A percentile compares a stretch with the other conserved stretches of the same genome.
Evolutionary conservation across 208 protist genomes (phyloP).

Genomic region (Phytomonas sp.): DNA sequence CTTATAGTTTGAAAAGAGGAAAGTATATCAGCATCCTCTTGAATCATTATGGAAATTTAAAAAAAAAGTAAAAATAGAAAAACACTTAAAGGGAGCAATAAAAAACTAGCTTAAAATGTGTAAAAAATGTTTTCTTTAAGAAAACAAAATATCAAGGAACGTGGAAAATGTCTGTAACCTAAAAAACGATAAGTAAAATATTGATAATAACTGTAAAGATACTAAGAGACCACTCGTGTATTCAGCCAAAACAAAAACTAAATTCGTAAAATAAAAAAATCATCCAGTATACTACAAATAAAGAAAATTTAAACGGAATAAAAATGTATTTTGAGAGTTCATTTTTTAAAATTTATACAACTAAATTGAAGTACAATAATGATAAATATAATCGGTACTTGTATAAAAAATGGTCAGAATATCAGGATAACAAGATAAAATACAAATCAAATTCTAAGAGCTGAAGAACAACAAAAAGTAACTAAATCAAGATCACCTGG

Average conservation of each 20-base stretch:
- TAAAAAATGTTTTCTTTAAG: background rate
- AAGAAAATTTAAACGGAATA: conserved; percentile 8
- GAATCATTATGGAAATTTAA: conserved; percentile 7
- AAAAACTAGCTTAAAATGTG: background rate
- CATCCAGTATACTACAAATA: too few species aligned
- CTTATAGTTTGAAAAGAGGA: background rate
- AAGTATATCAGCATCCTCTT: background rate
- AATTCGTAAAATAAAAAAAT: background rate
- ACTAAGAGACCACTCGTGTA: background rate
- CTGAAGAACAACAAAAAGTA: conserved; percentile 11
- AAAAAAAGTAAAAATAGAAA: conserved; percentile 10
- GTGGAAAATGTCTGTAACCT: conserved; percentile 2
- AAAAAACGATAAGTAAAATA: conserved; percentile 6
- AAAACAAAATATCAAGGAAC: background rate
- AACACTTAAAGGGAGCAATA: background rate
- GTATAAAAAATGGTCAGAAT: conserved; percentile 4
- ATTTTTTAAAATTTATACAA: background rate
- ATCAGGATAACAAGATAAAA: conserved; percentile 7
- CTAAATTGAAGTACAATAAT: background rate
- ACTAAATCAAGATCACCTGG: background rate
- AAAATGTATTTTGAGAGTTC: conserved; percentile 3
- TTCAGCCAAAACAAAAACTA: background rate
- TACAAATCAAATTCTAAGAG: background rate
- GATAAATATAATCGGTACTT: background rate
- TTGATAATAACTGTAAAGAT: background rate